Conservation (phyloP, 2,329 filamentous ascomycete species). For the Trichoderma koningiopsis region DNA sequence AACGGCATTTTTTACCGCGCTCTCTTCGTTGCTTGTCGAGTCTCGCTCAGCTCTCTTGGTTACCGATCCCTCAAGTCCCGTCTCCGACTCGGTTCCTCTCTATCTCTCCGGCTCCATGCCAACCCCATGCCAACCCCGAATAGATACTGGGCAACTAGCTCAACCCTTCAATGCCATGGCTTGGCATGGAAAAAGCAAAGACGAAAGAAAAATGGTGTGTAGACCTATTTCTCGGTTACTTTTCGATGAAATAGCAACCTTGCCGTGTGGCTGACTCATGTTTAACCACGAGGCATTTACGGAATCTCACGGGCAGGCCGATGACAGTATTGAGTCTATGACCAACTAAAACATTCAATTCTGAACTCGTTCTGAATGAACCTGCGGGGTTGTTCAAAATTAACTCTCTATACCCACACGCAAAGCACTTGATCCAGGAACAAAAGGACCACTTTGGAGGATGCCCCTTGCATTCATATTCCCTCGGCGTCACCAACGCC, state of each 20-base stretch:
- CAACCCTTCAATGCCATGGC: not conserved
- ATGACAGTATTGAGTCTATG: constrained; percentile 2
- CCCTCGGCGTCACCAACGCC: constrained; percentile 2
- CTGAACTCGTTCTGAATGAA: not conserved
- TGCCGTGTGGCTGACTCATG: constrained; percentile 1
- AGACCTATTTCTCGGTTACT: not conserved
- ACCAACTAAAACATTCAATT: not conserved
- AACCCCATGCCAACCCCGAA: not conserved
- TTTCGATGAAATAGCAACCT: not conserved
- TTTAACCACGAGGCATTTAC: constrained; percentile 18
- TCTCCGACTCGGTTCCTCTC: not conserved
- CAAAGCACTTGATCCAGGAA: not conserved
- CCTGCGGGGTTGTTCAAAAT: not conserved
- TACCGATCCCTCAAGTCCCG: not conserved
- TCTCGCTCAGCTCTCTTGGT: not conserved
- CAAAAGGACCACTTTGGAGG: not conserved
- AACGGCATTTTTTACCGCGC: not conserved
- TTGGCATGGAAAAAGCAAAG: not conserved
- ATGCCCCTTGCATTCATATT: not conserved
- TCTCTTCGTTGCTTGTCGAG: not conserved
- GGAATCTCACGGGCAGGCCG: constrained; percentile 8
- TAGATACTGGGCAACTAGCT: not conserved
- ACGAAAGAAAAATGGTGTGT: not conserved
- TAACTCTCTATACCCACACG: not conserved
- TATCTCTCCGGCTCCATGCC: not conserved